Evolutionary conservation across 495 filamentous ascomycete species (phyloP).

Genomic region (Bryoglossum gracile): DNA sequence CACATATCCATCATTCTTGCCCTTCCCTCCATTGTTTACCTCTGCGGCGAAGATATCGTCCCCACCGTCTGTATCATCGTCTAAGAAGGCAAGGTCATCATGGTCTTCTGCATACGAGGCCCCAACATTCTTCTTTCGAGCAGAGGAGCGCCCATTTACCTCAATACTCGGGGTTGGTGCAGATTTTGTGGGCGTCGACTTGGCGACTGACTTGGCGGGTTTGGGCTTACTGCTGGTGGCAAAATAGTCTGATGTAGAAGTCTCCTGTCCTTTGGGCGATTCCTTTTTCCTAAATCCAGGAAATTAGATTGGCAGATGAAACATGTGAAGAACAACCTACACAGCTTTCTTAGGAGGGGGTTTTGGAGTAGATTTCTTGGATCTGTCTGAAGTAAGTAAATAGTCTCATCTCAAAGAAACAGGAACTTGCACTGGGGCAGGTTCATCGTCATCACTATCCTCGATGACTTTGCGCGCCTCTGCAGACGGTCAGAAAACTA

Average conservation of each 20-base stretch:
- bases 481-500: conserved; percentile 23
- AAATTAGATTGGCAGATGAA: background rate
- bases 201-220: too few relatives aligned
- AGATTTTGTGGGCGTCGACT: conserved; percentile 26
- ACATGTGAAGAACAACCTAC: conserved; percentile 4
- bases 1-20: conserved; percentile 62
- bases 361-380: conserved; percentile 34
- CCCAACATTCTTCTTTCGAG: conserved; percentile 28
- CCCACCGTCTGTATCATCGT: conserved; percentile 56
- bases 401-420: background rate
- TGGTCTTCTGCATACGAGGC: conserved; percentile 28
- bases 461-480: conserved; percentile 65
- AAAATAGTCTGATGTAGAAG: conserved; percentile 54
- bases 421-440: conserved; percentile 10
- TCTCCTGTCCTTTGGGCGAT: conserved; percentile 43
- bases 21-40: conserved; percentile 46
- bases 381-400: conserved; percentile 5
- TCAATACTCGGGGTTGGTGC: conserved; percentile 22
- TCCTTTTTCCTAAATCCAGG: conserved; percentile 33
- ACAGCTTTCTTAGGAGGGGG: conserved; percentile 36
- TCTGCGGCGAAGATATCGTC: conserved; percentile 70
- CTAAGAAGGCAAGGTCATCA: conserved; percentile 41
- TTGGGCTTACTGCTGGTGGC: conserved; percentile 47
- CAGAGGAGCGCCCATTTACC: conserved; percentile 22
- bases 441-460: conserved; percentile 68